Evolutionary conservation across 345 rosid species (phyloP).

Genomic region (Salix koriyanagi): DNA sequence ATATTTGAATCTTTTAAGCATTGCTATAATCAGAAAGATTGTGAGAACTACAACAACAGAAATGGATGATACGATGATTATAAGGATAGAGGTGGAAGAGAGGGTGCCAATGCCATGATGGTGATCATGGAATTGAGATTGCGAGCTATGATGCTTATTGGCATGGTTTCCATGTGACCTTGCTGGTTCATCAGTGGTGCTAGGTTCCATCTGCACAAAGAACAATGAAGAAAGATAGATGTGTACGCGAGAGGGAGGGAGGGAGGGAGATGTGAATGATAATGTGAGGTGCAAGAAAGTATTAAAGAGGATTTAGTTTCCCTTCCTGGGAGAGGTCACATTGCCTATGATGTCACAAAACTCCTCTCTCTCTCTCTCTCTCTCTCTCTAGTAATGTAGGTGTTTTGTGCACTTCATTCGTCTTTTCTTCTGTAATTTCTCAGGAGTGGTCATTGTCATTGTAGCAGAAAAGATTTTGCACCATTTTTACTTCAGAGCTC

Average conservation of each 20-base stretch:
- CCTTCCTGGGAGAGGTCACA: conserved; percentile 23
- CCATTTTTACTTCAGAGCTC: not conserved
- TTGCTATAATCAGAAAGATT: conserved; percentile 35
- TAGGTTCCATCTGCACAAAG: conserved; percentile 37
- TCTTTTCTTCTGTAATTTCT: conserved; percentile 38
- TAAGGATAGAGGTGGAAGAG: conserved; percentile 43
- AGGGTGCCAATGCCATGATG: conserved; percentile 24
- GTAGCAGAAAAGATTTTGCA: conserved; percentile 24
- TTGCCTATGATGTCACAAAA: conserved; percentile 17
- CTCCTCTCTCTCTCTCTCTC: conserved; percentile 4
- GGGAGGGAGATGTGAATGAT: not conserved
- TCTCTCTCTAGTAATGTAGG: conserved; percentile 19
- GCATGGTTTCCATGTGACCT: conserved; percentile 23
- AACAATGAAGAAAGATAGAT: conserved; percentile 3
- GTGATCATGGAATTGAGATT: conserved; percentile 10
- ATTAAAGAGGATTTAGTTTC: conserved; percentile 9
- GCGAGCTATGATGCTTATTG: conserved; percentile 18
- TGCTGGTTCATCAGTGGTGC: conserved; percentile 20
- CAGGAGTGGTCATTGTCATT: conserved; percentile 46
- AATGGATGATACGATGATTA: conserved; percentile 37
- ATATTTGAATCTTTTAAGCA: conserved; percentile 49
- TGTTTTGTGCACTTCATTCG: conserved; percentile 31
- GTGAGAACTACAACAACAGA: conserved; percentile 37
- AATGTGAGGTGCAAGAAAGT: conserved; percentile 1
- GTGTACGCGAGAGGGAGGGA: conserved; percentile 8